A percentile compares a stretch with the other conserved stretches of the same genome.
These are phyloP conservation scores for Trypanosoma cruzi DNA, from an alignment of 208 protist species.

Conservation along the genomic window DNA sequence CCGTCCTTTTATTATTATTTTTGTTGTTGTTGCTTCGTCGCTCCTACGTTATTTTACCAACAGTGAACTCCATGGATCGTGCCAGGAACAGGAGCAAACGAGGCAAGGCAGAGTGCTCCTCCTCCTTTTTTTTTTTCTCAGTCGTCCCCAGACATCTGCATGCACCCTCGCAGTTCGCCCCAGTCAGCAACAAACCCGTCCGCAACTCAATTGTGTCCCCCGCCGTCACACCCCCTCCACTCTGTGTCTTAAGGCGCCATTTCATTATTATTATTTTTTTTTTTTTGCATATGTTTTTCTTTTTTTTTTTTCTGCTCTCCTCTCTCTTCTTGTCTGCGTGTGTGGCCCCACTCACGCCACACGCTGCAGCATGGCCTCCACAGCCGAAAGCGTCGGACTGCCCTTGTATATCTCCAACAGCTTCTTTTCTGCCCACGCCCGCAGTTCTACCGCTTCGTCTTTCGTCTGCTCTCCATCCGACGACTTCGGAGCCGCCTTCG, in stretches of 20 bases:
- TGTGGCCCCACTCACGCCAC: constrained; percentile 17
- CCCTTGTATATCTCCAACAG: constrained; percentile 81
- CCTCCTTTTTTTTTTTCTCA: no score
- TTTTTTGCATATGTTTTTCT: background rate
- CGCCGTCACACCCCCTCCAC: no score
- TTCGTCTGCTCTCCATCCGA: constrained; percentile 39
- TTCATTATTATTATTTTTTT: no score
- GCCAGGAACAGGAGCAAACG: background rate
- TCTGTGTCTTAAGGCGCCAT: no score
- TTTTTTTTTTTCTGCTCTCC: background rate
- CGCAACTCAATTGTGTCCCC: no score
- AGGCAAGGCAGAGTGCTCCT: background rate
- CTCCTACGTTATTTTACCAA: constrained; percentile 1
- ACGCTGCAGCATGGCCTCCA: constrained; percentile 67
- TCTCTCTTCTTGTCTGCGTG: background rate
- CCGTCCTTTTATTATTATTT: background rate
- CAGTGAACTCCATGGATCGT: background rate
- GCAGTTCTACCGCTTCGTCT: constrained; percentile 53
- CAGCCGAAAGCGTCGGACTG: constrained; percentile 55
- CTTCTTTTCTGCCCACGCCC: constrained; percentile 52
- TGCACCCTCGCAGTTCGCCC: background rate
- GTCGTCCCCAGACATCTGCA: no score
- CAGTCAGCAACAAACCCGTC: background rate
- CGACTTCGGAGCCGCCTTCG: constrained; percentile 33
- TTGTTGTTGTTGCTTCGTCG: background rate